phyloP scores from a whole-genome alignment of 768 basidiomycete genomes.

The Naganishia onofrii region DNA sequence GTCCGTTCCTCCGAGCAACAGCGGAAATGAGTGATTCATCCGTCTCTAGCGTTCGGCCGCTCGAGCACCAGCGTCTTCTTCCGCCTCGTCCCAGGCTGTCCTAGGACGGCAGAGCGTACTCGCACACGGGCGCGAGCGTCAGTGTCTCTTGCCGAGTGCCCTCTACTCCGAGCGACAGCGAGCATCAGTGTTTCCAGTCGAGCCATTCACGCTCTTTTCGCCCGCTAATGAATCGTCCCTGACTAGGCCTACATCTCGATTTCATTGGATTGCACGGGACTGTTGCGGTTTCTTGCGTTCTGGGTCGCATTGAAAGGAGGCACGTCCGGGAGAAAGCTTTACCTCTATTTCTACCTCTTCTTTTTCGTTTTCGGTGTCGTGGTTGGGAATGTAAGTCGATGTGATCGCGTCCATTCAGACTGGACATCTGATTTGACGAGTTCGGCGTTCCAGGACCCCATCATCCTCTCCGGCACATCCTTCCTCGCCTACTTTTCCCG shows the following conservation, averaged over 20 bases:
- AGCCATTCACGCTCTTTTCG: not conserved
- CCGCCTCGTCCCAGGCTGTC: no score
- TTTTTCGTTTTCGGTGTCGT: slow-evolving; percentile 72
- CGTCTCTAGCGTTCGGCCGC: no score
- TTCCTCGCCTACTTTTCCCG: slow-evolving; percentile 21
- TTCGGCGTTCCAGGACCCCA: slow-evolving; percentile 75
- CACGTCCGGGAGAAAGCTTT: slow-evolving; percentile 66
- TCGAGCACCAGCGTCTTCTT: no score
- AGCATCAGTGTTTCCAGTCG: not conserved
- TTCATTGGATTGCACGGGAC: slow-evolving; percentile 82
- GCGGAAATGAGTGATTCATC: no score
- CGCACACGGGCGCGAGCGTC: no score
- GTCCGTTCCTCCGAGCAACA: no score
- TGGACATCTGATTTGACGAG: not conserved
- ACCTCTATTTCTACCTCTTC: slow-evolving; percentile 77
- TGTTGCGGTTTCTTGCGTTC: slow-evolving; percentile 81
- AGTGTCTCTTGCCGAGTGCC: no score
- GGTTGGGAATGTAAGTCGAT: slow-evolving; percentile 66
- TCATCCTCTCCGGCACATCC: slow-evolving; percentile 71
- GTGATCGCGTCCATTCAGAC: not conserved
- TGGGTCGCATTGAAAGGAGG: slow-evolving; percentile 82
- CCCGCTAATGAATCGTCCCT: not conserved
- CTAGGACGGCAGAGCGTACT: no score
- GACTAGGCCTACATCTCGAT: slow-evolving; percentile 76
- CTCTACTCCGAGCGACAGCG: no score